Evolutionary conservation across 371 early-diverging fungal species (phyloP).

Genomic region (Capniomyces stellatus): DNA sequence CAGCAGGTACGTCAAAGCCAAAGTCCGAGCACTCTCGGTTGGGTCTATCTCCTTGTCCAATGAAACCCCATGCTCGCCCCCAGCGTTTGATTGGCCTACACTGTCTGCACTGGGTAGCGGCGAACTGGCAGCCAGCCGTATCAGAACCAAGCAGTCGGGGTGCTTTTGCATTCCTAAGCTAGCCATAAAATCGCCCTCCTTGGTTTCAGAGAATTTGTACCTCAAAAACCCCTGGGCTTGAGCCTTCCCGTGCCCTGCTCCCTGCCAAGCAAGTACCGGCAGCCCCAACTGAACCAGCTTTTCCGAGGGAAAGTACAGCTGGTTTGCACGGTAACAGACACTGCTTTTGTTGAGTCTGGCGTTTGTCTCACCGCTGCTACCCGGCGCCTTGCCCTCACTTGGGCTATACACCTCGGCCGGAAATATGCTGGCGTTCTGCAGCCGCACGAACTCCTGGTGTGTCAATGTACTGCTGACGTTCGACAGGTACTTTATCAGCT

Average conservation of each 20-base stretch:
- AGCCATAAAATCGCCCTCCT: constrained; percentile 40
- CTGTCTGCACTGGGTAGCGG: not conserved
- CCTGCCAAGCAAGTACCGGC: constrained; percentile 24
- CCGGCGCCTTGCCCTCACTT: not conserved
- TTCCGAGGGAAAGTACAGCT: constrained; percentile 54
- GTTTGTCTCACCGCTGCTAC: not conserved
- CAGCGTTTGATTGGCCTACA: not conserved
- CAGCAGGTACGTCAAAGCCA: constrained; percentile 49
- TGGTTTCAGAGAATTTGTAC: not conserved
- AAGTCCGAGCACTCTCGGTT: constrained; percentile 15
- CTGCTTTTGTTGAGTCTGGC: constrained; percentile 12
- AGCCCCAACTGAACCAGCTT: constrained; percentile 36
- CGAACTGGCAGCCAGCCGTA: constrained; percentile 31
- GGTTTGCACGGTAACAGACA: constrained; percentile 33
- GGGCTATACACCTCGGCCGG: constrained; percentile 26
- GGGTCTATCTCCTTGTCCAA: not conserved
- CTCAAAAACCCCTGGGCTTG: too few relatives aligned
- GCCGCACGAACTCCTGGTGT: constrained; percentile 34
- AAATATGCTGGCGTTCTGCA: constrained; percentile 52
- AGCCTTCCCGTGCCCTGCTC: not conserved
- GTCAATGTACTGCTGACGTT: constrained; percentile 44
- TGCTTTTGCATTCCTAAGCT: constrained; percentile 37
- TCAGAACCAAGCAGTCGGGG: constrained; percentile 35
- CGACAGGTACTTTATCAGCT: constrained; percentile 64
- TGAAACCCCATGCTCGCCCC: too few relatives aligned